Evolutionary conservation across 192 early-diverging fungal genomes (phyloP).

Genomic region (Coemansia sp.): DNA sequence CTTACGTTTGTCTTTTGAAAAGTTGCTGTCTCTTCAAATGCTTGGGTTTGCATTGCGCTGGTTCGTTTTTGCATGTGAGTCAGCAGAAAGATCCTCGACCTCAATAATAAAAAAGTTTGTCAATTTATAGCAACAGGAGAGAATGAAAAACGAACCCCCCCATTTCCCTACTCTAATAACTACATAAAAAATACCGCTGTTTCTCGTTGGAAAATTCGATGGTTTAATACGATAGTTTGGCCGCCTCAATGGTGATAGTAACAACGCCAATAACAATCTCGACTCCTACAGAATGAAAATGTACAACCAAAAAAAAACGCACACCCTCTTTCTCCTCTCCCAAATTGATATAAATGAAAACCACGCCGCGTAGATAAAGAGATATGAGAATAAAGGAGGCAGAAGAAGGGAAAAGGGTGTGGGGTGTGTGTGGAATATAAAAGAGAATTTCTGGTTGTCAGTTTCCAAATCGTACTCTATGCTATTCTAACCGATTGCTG

Average conservation of each 20-base stretch:
- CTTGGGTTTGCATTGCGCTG: too few relatives aligned
- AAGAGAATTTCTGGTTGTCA: not conserved
- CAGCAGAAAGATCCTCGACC: too few relatives aligned
- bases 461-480: not conserved
- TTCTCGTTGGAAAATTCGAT: too few relatives aligned
- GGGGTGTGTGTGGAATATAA: too few relatives aligned
- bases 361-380: not conserved
- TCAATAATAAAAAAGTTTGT: too few relatives aligned
- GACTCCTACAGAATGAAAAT: constrained; percentile 46
- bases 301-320: not conserved
- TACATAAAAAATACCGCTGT: too few relatives aligned
- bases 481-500: constrained; percentile 27
- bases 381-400: not conserved
- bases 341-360: not conserved
- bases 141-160: too few relatives aligned
- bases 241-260: constrained; percentile 70
- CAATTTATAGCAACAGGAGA: too few relatives aligned
- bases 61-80: too few relatives aligned
- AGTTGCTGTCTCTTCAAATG: constrained; percentile 67
- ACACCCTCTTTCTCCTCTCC: not conserved
- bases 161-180: too few relatives aligned
- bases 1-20: too few relatives aligned
- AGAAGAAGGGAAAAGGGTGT: too few relatives aligned
- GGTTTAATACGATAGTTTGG: constrained; percentile 41
- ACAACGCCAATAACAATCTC: constrained; percentile 75